Base-by-base conservation (phyloP, 108 stramenopile species). In the Pseudonitzschia pungens region DNA sequence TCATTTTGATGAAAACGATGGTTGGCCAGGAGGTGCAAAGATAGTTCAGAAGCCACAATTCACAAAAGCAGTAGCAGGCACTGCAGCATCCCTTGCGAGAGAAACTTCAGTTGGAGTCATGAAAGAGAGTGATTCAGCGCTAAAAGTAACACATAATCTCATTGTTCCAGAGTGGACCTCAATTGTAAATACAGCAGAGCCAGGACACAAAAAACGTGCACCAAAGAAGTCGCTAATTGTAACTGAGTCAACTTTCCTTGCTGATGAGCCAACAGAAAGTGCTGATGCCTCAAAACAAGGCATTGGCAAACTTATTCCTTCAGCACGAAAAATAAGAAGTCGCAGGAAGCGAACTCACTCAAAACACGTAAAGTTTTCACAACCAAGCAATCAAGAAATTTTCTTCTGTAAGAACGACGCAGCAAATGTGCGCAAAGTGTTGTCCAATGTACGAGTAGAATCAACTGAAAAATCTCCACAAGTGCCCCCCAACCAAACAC, bases 1-100 rank as follows among this genome's bases (percentile, higher is more conserved):
- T 2, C 20, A 55, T 26, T 22, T 55, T 55, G 54, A 55, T 11
- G 54, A 55, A 21, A 14, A 26, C 29, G 44, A 67, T 67, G 66
- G 66, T 28, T 67, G 66, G 66, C 41, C 43, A 43, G 66, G 66
- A 67, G 66, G 66, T 22, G 66, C 54, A 26, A 55, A 21, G 3
- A 10, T 26, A 26, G 54, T 4, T 3, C 12, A 22, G 26, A 55
- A 21, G 20, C 54, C 54, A 55, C 21, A 55, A 26, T 2, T 55
- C 2, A 4, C 10, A 24, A 55, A 55, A 20, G 20, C 8, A 62
- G 2, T 15, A 31, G 0, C 53, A 54, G 22, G 15, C 14, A 54
- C 53, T 54, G 24, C 53, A 54, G 53, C n/a, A 24, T 54, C 53
- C n/a, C 8, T 24, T 0, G 15, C 8, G 4, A 14, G 7, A 15